Evolutionary conservation across 2,329 filamentous ascomycete species (phyloP), one percentile per base, ranked within the genome.

Genomic region (Aspergillus fijiensis): DNA sequence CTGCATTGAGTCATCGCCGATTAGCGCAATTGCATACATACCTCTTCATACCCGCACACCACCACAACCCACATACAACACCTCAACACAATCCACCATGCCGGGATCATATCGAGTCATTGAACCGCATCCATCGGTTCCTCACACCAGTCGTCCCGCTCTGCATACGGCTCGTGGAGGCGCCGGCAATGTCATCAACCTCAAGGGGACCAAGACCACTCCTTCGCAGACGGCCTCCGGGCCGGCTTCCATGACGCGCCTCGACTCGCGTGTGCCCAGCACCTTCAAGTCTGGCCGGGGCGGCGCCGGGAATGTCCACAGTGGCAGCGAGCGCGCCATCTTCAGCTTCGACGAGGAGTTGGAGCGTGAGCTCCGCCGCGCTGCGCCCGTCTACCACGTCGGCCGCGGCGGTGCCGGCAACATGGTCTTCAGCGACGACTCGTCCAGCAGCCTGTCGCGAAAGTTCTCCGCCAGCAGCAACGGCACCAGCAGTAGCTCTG

Each of bases 261-360:
- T 85, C 59, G 75, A 79, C 64, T 77, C 76, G 35, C 79, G 78
- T 56, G 55, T 72, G 60, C 69, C 80, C 67, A 56, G 69, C 29
- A 72, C 72, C 54, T 80, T 76, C 73, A 76, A 68, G 31, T 76
- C 79, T 39, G 83, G 84, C 60, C 81, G 83, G 52, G 84, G 84
- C 57, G 83, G 84, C 49, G 81, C 81, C 16, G 84, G 84, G 63
- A 86, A 85, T 70, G 76, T 85, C 63, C 80, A 82, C 76, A 74
- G 69, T 68, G 77, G 76, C 69, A 76, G 74, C 62, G 82, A 87
- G 67, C 80, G 84, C 47, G 80, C 83, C 69, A 87, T 88, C 72
- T 88, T 88, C 80, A 84, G 82, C 74, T 88, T 88, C 75, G 86
- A 88, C 72, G 86, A 88, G 76, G 86, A 88, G 69, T 80, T 88